A percentile compares a stretch with the other conserved stretches of the same genome.
Evolutionary conservation across 208 protist genomes (phyloP).

Genomic region (Acanthamoeba lenticulata): DNA sequence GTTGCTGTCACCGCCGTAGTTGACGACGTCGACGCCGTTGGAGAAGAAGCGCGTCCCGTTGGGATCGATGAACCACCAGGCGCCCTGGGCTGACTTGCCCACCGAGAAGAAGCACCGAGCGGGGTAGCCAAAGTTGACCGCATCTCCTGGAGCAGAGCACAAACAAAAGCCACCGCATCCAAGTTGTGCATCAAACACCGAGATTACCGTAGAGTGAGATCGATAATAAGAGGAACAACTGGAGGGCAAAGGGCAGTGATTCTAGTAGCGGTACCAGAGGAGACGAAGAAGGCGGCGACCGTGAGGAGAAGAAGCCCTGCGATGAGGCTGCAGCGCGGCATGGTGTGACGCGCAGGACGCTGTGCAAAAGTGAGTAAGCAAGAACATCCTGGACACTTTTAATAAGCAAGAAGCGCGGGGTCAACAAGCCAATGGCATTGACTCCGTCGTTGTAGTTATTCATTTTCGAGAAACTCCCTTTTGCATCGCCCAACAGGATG

Average conservation of each 20-base stretch:
- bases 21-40: neutral
- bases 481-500: neutral
- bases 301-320: neutral
- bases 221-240: neutral
- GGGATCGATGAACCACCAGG: conserved; percentile 15
- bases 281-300: neutral
- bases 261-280: neutral
- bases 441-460: no score
- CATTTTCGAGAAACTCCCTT: no score
- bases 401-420: neutral
- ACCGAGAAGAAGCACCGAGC: conserved; percentile 15
- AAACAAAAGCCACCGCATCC: neutral
- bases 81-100: neutral
- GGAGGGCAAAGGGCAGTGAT: neutral
- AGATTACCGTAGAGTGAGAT: neutral
- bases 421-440: no score
- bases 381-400: neutral
- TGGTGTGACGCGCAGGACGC: neutral
- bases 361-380: neutral
- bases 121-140: conserved; percentile 1
- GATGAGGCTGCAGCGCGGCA: neutral
- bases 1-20: neutral
- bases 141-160: neutral
- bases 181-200: neutral
- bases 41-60: neutral